Evolutionary conservation across 495 filamentous ascomycete species (phyloP).

Genomic region (Wilcoxina mikolae): DNA sequence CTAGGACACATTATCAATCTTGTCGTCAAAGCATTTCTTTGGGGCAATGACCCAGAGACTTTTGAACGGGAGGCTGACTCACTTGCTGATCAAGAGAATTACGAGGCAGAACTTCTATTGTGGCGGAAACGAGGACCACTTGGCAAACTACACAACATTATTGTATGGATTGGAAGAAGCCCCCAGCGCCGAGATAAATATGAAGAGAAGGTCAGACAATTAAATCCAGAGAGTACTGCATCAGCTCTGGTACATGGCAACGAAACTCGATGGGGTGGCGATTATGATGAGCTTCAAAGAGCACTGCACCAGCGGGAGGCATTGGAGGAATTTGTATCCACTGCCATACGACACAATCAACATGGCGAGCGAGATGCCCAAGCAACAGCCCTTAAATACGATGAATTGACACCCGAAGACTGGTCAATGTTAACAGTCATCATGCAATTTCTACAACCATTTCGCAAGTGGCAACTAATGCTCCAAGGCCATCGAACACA

Average conservation of each 20-base stretch:
- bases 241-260: background rate
- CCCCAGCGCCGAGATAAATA: too few relatives aligned
- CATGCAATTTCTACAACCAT: conserved; percentile 1
- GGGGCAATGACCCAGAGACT: background rate
- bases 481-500: background rate
- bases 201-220: background rate
- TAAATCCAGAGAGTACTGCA: too few relatives aligned
- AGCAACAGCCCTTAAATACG: background rate
- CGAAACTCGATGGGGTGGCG: background rate
- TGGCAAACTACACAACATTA: background rate
- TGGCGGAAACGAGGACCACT: background rate
- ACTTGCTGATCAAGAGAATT: background rate
- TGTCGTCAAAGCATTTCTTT: background rate
- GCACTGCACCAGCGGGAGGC: background rate
- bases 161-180: background rate
- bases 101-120: background rate
- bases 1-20: conserved; percentile 4
- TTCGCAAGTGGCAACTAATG: background rate
- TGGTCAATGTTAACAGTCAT: conserved; percentile 8
- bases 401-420: background rate
- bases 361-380: too few relatives aligned
- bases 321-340: background rate
- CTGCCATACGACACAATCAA: too few relatives aligned
- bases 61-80: background rate
- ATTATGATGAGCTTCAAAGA: background rate